Evolutionary conservation across 495 filamentous ascomycete genomes (phyloP), one percentile per base, ranked within the genome.

Genomic region (Trichoderma reesei): DNA sequence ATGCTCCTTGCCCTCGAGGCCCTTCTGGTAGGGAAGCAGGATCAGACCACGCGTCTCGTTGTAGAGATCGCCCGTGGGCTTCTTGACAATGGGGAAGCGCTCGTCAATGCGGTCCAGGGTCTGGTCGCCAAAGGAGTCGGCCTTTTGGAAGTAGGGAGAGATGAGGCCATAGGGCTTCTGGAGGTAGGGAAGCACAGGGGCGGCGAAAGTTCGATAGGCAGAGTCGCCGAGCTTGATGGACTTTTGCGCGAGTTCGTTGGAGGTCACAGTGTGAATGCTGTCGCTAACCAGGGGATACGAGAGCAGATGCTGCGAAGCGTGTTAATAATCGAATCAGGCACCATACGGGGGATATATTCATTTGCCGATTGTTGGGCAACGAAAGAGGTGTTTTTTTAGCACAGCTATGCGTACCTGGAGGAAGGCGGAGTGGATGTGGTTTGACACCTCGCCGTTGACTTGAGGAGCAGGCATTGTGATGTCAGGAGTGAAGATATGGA

Each of bases 221-320:
- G 82, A 78, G 70, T 88, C 80, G 72, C 86, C 81, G 59, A 90
- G 78, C 66, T 88, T 78, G 70, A 97, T 76, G 63, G 90, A 89
- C 75, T 88, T 90, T 67, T 88, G 85, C 72, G 90, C 93, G 72
- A 88, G 85, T 20, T 89, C 85, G 74, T 91, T 88, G 65, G 78
- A 79, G 72, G 92, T 90, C 83, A 92, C 88, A 72, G 83, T 83
- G 42, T 78, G 72, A 76, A 96, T 85, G 70, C 84, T 79, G 74
- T 96, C 91, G 69, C 84, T 86, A 72, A 98, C 83, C 62, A 94
- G 76, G 10, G 94, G 94, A 78, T 95, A 96, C 66, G 86, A 87
- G 44, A 83, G 82, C 66, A 98, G 82, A 72, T 98, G 93, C 88
- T 95, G 70, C 46, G 39, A 59, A 51, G 54, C 41, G 31, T 6